These are phyloP conservation scores for Cladosporium sp. DNA, from an alignment of 2,329 filamentous ascomycete genomes.

Conservation along the genomic window DNA sequence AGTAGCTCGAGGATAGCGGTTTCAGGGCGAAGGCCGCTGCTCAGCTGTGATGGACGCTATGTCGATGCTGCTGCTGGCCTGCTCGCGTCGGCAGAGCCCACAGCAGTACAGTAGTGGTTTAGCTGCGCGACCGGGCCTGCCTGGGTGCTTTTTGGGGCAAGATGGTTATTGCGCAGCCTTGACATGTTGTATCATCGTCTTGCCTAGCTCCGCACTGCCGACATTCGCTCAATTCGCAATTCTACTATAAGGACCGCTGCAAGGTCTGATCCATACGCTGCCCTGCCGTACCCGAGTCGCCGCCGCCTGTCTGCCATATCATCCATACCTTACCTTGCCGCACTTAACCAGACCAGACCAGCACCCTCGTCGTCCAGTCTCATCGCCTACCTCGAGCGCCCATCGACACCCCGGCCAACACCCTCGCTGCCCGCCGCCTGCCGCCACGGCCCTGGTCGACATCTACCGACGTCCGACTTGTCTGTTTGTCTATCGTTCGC, in stretches of 20 bases:
- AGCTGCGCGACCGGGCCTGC: conserved; percentile 11
- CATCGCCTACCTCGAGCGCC: not conserved
- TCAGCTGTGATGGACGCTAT: conserved; percentile 16
- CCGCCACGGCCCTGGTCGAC: conserved; percentile 20
- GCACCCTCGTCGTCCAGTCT: conserved; percentile 19
- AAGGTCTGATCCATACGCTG: conserved; percentile 13
- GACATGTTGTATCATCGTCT: conserved; percentile 16
- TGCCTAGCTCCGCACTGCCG: conserved; percentile 19
- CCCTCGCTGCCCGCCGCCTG: conserved; percentile 15
- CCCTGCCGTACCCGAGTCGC: conserved; percentile 7
- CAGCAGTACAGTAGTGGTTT: conserved; percentile 3
- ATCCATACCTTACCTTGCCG: conserved; percentile 6
- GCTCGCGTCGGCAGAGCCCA: conserved; percentile 13
- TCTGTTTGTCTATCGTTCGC: not conserved
- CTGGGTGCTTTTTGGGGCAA: not conserved
- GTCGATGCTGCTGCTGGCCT: conserved; percentile 3
- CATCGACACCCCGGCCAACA: conserved; percentile 10
- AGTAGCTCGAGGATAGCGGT: conserved; percentile 7
- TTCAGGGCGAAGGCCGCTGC: not conserved
- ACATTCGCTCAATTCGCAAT: not conserved
- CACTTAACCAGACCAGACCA: not conserved
- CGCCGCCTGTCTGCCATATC: conserved; percentile 9
- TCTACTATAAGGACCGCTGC: conserved; percentile 20
- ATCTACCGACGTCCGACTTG: conserved; percentile 12
- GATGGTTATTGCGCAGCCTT: not conserved